Percentiles rank a stretch among this genome's conserved stretches.
Conservation (phyloP, 2,329 filamentous ascomycete species). For the Huntiella savannae region DNA sequence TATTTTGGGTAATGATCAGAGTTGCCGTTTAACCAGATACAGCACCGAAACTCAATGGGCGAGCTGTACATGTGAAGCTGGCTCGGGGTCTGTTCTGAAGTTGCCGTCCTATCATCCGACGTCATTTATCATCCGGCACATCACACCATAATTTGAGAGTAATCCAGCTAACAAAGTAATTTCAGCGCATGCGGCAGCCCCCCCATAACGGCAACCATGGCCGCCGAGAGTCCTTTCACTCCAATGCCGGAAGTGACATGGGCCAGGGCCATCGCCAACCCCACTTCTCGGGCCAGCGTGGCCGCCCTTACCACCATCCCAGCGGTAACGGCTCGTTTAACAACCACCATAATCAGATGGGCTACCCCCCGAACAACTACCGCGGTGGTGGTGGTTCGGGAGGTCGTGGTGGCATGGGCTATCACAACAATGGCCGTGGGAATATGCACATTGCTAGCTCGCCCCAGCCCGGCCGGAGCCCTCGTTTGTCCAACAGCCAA, state of each 20-base stretch:
- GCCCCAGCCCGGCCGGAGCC: conserved; percentile 45
- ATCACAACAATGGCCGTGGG: conserved; percentile 21
- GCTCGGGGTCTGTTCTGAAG: background rate
- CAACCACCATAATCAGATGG: conserved; percentile 24
- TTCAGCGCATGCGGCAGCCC: conserved; percentile 43
- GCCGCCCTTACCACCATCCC: conserved; percentile 20
- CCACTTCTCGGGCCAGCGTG: conserved; percentile 26
- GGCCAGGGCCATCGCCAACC: conserved; percentile 33
- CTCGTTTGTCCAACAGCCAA: conserved; percentile 44
- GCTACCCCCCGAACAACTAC: conserved; percentile 20
- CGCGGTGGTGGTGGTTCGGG: conserved; percentile 23
- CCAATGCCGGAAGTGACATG: conserved; percentile 24
- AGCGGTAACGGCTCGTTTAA: conserved; percentile 25
- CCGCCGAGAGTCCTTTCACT: conserved; percentile 73
- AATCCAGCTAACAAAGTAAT: conserved; percentile 12
- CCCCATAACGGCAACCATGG: conserved; percentile 52
- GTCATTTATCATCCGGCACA: background rate
- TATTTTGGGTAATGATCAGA: too few species aligned
- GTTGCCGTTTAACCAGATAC: too few species aligned
- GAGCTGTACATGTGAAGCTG: too few species aligned
- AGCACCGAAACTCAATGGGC: too few species aligned
- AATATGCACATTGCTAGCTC: conserved; percentile 38
- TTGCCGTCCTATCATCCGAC: background rate
- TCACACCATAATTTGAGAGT: background rate
- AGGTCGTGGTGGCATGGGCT: conserved; percentile 30